These are phyloP conservation scores for Gynostemma pentaphyllum DNA, from an alignment of 306 rosid species.

Conservation along the genomic window DNA sequence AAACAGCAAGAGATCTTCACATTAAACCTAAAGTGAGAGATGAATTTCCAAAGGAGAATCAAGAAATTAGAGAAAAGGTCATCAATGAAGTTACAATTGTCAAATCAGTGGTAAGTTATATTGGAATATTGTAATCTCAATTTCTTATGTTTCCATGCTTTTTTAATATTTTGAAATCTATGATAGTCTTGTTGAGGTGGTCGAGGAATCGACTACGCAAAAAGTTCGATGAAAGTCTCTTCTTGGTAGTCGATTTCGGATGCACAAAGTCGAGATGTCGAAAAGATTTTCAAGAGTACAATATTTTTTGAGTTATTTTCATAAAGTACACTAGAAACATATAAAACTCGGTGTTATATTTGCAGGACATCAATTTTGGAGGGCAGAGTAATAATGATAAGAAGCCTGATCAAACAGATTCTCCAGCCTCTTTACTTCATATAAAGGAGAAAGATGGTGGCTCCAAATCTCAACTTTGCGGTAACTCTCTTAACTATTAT, in stretches of 20 bases:
- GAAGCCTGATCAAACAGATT: neutral
- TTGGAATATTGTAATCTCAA: neutral
- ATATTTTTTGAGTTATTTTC: too few species aligned
- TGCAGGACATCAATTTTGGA: slow-evolving; percentile 1
- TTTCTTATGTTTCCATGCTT: neutral
- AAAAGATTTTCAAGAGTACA: too few species aligned
- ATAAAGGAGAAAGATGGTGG: neutral
- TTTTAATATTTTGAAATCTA: neutral
- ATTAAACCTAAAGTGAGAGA: neutral
- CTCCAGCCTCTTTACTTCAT: neutral
- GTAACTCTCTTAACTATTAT: neutral
- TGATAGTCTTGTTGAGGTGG: too few species aligned
- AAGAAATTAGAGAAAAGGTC: slow-evolving; percentile 3
- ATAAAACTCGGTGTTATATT: neutral
- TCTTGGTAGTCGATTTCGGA: too few species aligned
- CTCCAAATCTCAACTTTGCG: slow-evolving; percentile 3
- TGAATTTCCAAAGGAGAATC: neutral
- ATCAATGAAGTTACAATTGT: neutral
- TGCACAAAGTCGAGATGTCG: too few species aligned
- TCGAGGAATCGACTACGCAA: too few species aligned
- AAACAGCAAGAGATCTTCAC: slow-evolving; percentile 20
- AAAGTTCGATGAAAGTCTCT: too few species aligned
- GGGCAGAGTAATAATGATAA: neutral
- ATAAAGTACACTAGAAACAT: too few species aligned
- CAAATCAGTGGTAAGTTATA: neutral